Evolutionary conservation across 169 alveolate genomes (phyloP), one percentile per base, ranked within the genome.

Genomic region (Plasmodium yoelii): DNA sequence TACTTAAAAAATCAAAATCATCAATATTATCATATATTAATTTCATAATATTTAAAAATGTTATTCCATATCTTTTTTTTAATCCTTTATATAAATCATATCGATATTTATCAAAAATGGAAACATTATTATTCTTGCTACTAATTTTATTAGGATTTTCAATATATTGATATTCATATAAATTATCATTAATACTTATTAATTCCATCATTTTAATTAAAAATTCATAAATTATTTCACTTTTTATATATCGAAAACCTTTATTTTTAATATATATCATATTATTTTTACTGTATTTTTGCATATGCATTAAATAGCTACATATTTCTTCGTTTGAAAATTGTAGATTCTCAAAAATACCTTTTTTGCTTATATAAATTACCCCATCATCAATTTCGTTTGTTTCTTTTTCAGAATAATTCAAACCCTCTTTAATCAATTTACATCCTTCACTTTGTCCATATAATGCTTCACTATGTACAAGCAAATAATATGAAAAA

Each of bases 301-400:
- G 90, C 65, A 82, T 9, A 47, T 82, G 90, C 61, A 82, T 28
- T 18, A 82, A 70, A 70, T 82, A 82, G 46, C 90, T 82, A 26
- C 84, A 59, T 19, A 82, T 67, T 56, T 82, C 90, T 65, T 82
- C 90, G 22, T 70, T 82, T 6, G 90, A 82, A 60, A 82, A 82
- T 28, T 82, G 90, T 5, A 82, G 19, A 49, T 82, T 82, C 57
- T 67, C 82, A 47, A 82, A 82, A 46, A 82, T 71, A 10, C 84
- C 90, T 70, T 67, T 67, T 49, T 46, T 67, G 26, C 90, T 82
- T 5, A 82, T 24, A 39, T 82, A 82, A 26, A 82, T 82, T 15
- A 82, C 65, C 9, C 90, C 90, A 73, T 73, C 87, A 22, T 82
- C 82, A 18, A 67, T 18, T 24, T 42, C 51, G 18, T 24, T 12